Evolutionary conservation across 768 basidiomycete genomes (phyloP).

Genomic region (Leucocoprinus leucothites): DNA sequence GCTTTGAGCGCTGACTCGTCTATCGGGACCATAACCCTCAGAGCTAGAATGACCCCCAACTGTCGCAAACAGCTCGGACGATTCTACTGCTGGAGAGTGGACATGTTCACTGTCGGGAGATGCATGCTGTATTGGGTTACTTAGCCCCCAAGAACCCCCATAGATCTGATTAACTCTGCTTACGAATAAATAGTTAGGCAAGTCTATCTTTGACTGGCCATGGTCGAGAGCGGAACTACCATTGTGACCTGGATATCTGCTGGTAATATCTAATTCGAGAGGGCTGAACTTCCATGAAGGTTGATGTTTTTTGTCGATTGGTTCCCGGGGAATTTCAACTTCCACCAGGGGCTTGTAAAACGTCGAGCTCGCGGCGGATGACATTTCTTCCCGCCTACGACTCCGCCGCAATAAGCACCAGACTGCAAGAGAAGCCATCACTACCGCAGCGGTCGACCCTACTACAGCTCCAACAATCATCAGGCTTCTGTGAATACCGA

Average conservation of each 20-base stretch:
- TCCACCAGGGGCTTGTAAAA: not conserved
- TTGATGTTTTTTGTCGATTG: not conserved
- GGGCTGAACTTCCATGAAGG: constrained; percentile 1
- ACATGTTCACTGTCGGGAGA: not conserved
- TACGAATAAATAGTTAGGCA: not conserved
- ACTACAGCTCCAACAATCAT: constrained; percentile 2
- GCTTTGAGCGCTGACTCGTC: not conserved
- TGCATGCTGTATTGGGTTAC: not conserved
- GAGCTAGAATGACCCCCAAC: constrained; percentile 1
- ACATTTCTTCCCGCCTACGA: not conserved
- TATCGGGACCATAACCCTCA: not conserved
- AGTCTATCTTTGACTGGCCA: not conserved
- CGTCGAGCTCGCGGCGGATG: not conserved
- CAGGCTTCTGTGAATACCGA: not conserved
- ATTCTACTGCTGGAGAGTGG: constrained; percentile 13
- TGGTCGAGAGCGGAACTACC: not conserved
- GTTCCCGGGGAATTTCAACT: not conserved
- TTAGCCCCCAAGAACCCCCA: too few relatives aligned
- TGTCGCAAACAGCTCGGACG: constrained; percentile 7
- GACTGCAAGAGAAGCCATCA: not conserved
- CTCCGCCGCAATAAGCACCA: not conserved
- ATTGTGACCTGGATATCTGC: not conserved
- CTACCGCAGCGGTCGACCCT: not conserved
- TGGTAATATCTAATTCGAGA: not conserved
- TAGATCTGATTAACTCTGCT: not conserved